phyloP scores from a whole-genome alignment of 148 eudicot species.

The Simmondsia chinensis region DNA sequence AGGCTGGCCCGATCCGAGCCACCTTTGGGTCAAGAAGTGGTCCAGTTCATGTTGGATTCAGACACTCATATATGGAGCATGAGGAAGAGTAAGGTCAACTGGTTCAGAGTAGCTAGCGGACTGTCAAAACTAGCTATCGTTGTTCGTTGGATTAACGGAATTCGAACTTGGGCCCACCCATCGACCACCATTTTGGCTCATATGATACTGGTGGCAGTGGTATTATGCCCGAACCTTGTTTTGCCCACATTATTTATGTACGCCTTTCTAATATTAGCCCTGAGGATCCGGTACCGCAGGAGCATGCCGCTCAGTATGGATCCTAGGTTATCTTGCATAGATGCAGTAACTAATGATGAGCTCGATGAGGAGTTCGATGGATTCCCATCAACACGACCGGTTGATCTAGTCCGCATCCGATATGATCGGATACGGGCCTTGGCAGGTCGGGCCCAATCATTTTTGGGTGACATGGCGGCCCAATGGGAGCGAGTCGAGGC shows the following conservation, averaged over 20 bases:
- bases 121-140: slow-evolving; percentile 52
- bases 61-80: slow-evolving; percentile 83
- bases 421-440: slow-evolving; percentile 73
- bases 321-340: slow-evolving; percentile 51
- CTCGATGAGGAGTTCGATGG: slow-evolving; percentile 87
- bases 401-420: slow-evolving; percentile 53
- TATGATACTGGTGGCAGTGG: slow-evolving; percentile 41
- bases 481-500: slow-evolving; percentile 84
- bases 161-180: slow-evolving; percentile 67
- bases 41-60: slow-evolving; percentile 73
- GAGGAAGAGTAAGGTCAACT: slow-evolving; percentile 82
- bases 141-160: slow-evolving; percentile 53
- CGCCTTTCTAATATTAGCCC: slow-evolving; percentile 49
- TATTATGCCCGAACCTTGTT: slow-evolving; percentile 59
- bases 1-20: slow-evolving; percentile 78
- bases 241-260: slow-evolving; percentile 67
- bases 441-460: slow-evolving; percentile 73
- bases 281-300: slow-evolving; percentile 48
- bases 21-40: slow-evolving; percentile 72
- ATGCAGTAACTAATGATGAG: slow-evolving; percentile 52
- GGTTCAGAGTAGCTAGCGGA: slow-evolving; percentile 66
- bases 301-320: slow-evolving; percentile 47
- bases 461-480: slow-evolving; percentile 80
- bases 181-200: slow-evolving; percentile 72
- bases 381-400: slow-evolving; percentile 50